These are phyloP conservation scores for Saccharomyces cerevisiae DNA, from an alignment of 805 yeast genomes.

Conservation along the genomic window DNA sequence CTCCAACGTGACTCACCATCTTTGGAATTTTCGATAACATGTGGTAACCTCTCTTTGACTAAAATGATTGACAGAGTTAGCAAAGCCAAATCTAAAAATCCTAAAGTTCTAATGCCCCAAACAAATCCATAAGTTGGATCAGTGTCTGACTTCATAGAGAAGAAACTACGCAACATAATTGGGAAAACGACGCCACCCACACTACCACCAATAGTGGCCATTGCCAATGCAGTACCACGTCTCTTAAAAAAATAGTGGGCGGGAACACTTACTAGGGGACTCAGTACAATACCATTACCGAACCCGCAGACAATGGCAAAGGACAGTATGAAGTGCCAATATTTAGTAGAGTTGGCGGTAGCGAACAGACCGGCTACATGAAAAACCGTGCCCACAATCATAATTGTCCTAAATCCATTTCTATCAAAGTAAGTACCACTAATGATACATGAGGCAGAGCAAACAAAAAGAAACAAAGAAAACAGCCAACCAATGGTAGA, in stretches of 20 bases:
- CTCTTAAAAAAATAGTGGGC: slow-evolving; percentile 55
- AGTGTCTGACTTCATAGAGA: slow-evolving; percentile 24
- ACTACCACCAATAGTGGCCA: slow-evolving; percentile 45
- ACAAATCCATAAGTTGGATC: slow-evolving; percentile 34
- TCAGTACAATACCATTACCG: slow-evolving; percentile 48
- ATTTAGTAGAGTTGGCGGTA: slow-evolving; percentile 40
- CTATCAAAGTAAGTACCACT: slow-evolving; percentile 53
- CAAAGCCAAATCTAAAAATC: slow-evolving; percentile 36
- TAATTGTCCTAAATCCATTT: slow-evolving; percentile 39
- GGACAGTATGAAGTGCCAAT: slow-evolving; percentile 54
- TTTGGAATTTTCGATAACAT: slow-evolving; percentile 25
- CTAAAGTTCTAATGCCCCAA: slow-evolving; percentile 51
- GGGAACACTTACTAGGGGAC: slow-evolving; percentile 51
- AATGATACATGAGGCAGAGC: slow-evolving; percentile 41
- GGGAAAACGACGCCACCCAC: slow-evolving; percentile 51
- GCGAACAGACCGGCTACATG: slow-evolving; percentile 44
- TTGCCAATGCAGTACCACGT: slow-evolving; percentile 47
- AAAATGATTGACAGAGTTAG: slow-evolving; percentile 29
- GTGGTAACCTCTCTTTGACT: slow-evolving; percentile 40
- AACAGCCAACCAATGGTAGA: slow-evolving; percentile 58
- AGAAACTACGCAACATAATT: slow-evolving; percentile 40
- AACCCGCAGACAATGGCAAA: slow-evolving; percentile 48
- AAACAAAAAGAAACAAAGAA: slow-evolving; percentile 44
- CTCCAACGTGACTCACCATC: slow-evolving; percentile 14
- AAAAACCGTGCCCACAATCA: slow-evolving; percentile 36